Conservation (phyloP, 2,329 filamentous ascomycete genomes). For the Aspergillus tamarii region DNA sequence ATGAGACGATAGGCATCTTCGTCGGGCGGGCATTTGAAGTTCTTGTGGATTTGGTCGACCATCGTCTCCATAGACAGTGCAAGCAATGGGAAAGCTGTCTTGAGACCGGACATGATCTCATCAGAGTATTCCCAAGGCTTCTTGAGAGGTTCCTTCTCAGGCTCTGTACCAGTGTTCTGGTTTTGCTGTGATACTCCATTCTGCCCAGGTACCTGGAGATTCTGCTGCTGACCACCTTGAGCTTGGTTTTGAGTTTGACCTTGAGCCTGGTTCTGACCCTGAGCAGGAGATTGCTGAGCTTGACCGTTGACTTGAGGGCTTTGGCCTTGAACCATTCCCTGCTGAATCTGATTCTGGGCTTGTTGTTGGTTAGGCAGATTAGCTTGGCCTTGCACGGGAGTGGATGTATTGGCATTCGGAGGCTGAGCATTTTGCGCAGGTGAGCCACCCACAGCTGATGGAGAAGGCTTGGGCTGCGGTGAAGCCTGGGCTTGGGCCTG, state of each 20-base stretch:
- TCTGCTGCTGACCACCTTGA: slow-evolving; percentile 29
- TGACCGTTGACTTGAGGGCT: slow-evolving; percentile 21
- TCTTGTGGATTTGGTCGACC: slow-evolving; percentile 98
- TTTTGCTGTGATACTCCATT: slow-evolving; percentile 29
- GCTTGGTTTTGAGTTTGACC: slow-evolving; percentile 29
- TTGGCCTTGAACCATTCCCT: slow-evolving; percentile 21
- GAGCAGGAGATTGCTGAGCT: slow-evolving; percentile 15
- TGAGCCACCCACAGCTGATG: slow-evolving; percentile 48
- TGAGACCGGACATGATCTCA: slow-evolving; percentile 91
- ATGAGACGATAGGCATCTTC: slow-evolving; percentile 97
- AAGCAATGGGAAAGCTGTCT: slow-evolving; percentile 94
- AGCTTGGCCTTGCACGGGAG: slow-evolving; percentile 32
- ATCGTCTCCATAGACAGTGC: slow-evolving; percentile 99
- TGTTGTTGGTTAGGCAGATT: slow-evolving; percentile 29
- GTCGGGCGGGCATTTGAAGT: slow-evolving; percentile 98
- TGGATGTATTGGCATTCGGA: slow-evolving; percentile 45
- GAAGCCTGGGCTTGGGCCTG: slow-evolving; percentile 38
- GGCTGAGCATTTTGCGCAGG: slow-evolving; percentile 51
- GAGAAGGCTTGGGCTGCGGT: slow-evolving; percentile 41
- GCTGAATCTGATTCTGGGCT: slow-evolving; percentile 27
- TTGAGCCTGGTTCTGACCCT: slow-evolving; percentile 18
- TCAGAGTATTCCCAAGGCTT: slow-evolving; percentile 96
- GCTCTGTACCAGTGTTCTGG: slow-evolving; percentile 24
- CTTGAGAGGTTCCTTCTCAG: slow-evolving; percentile 58
- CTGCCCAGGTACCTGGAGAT: slow-evolving; percentile 34